Evolutionary conservation across 768 basidiomycete species (phyloP).

Genomic region (Podaxis sp.): DNA sequence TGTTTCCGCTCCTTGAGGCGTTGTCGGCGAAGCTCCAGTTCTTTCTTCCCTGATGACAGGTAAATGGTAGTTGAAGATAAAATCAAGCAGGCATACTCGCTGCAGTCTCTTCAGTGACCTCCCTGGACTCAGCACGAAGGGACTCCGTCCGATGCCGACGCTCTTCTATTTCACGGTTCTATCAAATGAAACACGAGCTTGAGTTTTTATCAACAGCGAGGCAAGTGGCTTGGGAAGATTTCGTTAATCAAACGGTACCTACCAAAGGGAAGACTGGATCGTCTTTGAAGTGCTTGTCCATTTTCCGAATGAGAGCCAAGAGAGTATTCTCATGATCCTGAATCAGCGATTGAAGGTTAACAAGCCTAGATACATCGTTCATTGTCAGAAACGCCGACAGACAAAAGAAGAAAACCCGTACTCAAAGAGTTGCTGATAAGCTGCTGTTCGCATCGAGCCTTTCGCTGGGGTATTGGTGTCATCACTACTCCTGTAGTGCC

Average conservation of each 20-base stretch:
- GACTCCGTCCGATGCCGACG: slow-evolving; percentile 51
- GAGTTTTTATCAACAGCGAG: not conserved
- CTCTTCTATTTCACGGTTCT: slow-evolving; percentile 71
- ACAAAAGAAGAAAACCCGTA: slow-evolving; percentile 28
- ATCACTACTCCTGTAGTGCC: slow-evolving; percentile 24
- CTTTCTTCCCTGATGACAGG: slow-evolving; percentile 23
- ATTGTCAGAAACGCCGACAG: not conserved
- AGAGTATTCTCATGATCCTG: slow-evolving; percentile 47
- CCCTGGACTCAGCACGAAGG: slow-evolving; percentile 37
- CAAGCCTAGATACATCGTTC: slow-evolving; percentile 33
- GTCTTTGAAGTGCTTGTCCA: slow-evolving; percentile 41
- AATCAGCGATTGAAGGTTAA: slow-evolving; percentile 48
- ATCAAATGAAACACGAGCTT: slow-evolving; percentile 20
- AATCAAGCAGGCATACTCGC: slow-evolving; percentile 36
- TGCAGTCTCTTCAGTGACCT: slow-evolving; percentile 38
- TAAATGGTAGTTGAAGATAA: not conserved
- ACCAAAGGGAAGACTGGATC: slow-evolving; percentile 40
- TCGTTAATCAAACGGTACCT: slow-evolving; percentile 18
- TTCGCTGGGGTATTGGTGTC: slow-evolving; percentile 13
- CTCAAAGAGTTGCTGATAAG: slow-evolving; percentile 71
- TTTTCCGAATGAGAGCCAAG: slow-evolving; percentile 40
- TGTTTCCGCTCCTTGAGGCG: slow-evolving; percentile 43
- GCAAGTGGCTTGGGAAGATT: not conserved
- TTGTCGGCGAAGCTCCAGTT: slow-evolving; percentile 34
- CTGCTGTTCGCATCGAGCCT: slow-evolving; percentile 33